phyloP scores from a whole-genome alignment of 768 basidiomycete species.

The Amyloporia xantha region DNA sequence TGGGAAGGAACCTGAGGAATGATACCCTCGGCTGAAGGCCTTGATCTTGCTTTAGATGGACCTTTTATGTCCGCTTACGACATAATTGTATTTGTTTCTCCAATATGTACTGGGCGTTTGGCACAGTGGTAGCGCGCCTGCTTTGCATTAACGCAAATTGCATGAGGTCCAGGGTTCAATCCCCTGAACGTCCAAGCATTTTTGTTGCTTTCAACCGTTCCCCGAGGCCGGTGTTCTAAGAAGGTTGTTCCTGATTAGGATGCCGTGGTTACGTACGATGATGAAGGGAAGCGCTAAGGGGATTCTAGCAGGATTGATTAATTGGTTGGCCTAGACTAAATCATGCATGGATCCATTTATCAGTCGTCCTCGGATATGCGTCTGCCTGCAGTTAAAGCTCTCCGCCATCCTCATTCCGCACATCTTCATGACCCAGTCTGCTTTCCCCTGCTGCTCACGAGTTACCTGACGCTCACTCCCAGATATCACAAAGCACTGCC shows the following conservation, averaged over 20 bases:
- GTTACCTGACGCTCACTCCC: too few relatives aligned
- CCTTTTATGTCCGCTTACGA: too few relatives aligned
- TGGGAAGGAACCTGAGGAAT: too few relatives aligned
- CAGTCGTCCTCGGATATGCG: background rate
- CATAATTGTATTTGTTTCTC: too few relatives aligned
- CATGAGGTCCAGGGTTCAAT: slow-evolving; percentile 18
- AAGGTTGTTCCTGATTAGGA: background rate
- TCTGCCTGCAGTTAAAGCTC: background rate
- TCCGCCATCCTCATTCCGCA: background rate
- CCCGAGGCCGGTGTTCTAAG: background rate
- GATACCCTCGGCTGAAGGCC: too few relatives aligned
- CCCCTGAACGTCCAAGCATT: slow-evolving; percentile 16
- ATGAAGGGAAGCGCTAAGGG: slow-evolving; percentile 6
- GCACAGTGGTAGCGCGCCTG: slow-evolving; percentile 21
- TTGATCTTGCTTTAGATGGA: too few relatives aligned
- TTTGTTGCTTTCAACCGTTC: background rate
- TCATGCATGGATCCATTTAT: slow-evolving; percentile 1
- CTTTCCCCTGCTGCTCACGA: too few relatives aligned
- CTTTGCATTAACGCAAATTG: slow-evolving; percentile 15
- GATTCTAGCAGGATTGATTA: slow-evolving; percentile 20
- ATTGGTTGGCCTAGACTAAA: slow-evolving; percentile 18
- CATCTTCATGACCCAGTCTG: background rate
- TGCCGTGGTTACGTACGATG: background rate
- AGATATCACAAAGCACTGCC: too few relatives aligned
- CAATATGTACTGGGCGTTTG: slow-evolving; percentile 20